Base-by-base conservation (phyloP, 2,329 filamentous ascomycete genomes). In the Neofusicoccum cordaticola region DNA sequence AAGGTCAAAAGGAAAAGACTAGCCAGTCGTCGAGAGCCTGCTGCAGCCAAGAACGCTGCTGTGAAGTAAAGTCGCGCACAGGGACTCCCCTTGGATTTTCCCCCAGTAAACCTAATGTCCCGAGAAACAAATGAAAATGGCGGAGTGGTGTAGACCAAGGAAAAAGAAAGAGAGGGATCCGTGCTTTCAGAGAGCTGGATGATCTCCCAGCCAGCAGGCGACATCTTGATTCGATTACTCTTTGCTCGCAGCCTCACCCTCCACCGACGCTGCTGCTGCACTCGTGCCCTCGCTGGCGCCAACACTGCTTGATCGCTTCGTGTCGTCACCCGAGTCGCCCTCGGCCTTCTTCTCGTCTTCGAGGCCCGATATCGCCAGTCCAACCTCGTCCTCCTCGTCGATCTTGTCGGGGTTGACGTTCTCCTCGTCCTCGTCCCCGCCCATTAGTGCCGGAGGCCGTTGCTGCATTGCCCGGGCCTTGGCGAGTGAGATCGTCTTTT, bases 401-500 rank as follows among this genome's bases (percentile, higher is more conserved):
- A 78, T 77, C 62, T 67, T 68, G 58, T 74, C 69, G 1, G 68
- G 65, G 27, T 74, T 70, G 34, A 65, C 69, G 2, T 70, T 72
- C 17, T 65, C 67, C 1, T 71, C 71, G 13, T 75, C 74, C 1
- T 76, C 75, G 48, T 77, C 76, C 13, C 80, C 73, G 17, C 81
- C 90, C 89, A 95, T 94, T 64, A 97, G 82, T 1, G 92, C 93
- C 34, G 93, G 95, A 2, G 95, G 95, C 4, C 95, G 87, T 74
- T 97, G 92, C 64, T 90, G 90, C 88, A 96, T 91, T 67, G 90
- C 86, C 65, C 90, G 88, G 12, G 95, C 95, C 79, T 97, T 97
- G 63, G 89, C 86, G 6, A 99, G 86, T 31, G 91, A 95, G 63
- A 99, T 97, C 0, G 95, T 99, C 82, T 96, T 95, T 75, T 97